Conservation (phyloP, 2,329 filamentous ascomycete species). For the Berkeleyomyces basicola region DNA sequence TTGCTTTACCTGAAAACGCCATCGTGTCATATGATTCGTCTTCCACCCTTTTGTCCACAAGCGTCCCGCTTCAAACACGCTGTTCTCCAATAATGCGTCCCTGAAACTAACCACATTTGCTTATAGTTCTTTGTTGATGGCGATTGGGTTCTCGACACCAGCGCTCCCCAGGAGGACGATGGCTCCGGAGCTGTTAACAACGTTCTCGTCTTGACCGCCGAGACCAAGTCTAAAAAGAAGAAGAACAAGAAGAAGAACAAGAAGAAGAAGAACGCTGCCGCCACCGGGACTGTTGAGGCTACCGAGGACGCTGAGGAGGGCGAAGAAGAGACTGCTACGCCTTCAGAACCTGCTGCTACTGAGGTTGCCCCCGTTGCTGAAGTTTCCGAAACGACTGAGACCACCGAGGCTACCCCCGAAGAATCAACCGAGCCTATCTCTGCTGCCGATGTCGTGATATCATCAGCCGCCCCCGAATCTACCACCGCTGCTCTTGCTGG, state of each 20-base stretch:
- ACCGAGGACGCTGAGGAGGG: constrained; percentile 6
- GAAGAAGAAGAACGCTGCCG: constrained; percentile 15
- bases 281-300: neutral
- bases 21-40: neutral
- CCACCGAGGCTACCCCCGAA: constrained; percentile 1
- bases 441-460: constrained; percentile 1
- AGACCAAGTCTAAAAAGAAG: constrained; percentile 32
- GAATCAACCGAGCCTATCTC: neutral
- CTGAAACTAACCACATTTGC: constrained; percentile 1
- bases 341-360: constrained; percentile 12
- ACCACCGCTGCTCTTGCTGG: neutral
- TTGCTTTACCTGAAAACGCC: neutral
- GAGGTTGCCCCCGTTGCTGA: constrained; percentile 3
- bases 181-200: constrained; percentile 80
- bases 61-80: neutral
- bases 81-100: neutral
- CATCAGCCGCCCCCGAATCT: neutral
- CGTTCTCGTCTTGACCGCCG: constrained; percentile 46
- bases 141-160: constrained; percentile 70
- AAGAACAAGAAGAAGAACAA: constrained; percentile 24
- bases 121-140: constrained; percentile 86
- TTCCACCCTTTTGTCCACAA: neutral
- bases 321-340: constrained; percentile 13
- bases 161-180: constrained; percentile 69
- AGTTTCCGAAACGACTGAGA: neutral